Evolutionary conservation across 2,329 filamentous ascomycete genomes (phyloP).

Genomic region (Fonsecaea monophora): DNA sequence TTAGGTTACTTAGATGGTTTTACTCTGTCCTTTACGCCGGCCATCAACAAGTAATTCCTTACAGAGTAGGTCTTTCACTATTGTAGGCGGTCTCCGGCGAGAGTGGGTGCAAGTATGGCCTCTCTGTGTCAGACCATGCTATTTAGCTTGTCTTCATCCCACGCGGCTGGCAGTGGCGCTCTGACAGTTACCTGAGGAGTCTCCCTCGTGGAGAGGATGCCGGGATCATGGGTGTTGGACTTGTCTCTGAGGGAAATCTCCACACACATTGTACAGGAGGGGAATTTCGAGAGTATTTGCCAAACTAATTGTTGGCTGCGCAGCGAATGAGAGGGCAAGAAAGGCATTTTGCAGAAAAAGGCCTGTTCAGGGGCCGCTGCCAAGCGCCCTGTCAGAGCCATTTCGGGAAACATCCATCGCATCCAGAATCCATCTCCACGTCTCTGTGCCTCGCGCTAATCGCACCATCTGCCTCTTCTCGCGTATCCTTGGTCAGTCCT

Average conservation of each 20-base stretch:
- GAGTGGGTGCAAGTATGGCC: neutral
- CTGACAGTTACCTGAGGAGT: neutral
- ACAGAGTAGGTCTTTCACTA: neutral
- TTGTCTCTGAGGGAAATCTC: neutral
- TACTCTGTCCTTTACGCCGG: neutral
- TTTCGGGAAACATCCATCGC: neutral
- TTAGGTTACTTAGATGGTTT: neutral
- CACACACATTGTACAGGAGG: conserved; percentile 5
- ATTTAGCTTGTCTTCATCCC: neutral
- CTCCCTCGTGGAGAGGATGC: conserved; percentile 1
- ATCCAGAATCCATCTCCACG: neutral
- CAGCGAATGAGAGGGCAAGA: conserved; percentile 20
- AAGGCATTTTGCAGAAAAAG: conserved; percentile 16
- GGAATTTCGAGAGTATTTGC: conserved; percentile 19
- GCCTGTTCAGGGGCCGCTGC: conserved; percentile 30
- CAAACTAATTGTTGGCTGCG: conserved; percentile 22
- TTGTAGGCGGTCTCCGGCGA: neutral
- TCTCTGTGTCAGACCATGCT: neutral
- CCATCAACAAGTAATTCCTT: neutral
- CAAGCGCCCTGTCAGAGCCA: conserved; percentile 14
- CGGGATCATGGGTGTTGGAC: conserved; percentile 9
- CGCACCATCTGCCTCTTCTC: conserved; percentile 23
- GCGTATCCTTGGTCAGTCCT: conserved; percentile 33
- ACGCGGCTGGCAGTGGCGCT: neutral
- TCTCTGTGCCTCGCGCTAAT: conserved; percentile 25